These are phyloP conservation scores for Cercospora sojina DNA, from an alignment of 2,329 filamentous ascomycete genomes.

Conservation along the genomic window DNA sequence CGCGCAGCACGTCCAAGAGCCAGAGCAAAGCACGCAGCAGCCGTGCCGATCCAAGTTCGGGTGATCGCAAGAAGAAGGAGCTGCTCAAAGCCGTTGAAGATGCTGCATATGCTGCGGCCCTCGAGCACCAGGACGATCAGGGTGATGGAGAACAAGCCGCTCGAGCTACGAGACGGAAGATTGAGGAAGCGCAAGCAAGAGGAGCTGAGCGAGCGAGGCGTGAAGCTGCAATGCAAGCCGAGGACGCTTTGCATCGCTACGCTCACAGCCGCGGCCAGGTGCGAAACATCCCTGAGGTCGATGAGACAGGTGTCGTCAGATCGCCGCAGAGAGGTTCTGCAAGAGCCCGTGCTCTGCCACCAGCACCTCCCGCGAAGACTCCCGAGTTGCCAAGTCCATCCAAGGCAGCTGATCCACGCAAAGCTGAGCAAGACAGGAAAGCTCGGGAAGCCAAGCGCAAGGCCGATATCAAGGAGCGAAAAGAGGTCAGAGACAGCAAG, in stretches of 20 bases:
- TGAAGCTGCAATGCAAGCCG: background rate
- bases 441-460: conserved; percentile 1
- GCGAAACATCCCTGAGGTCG: background rate
- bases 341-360: background rate
- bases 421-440: background rate
- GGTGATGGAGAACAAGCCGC: background rate
- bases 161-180: background rate
- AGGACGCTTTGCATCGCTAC: background rate
- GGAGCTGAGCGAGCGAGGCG: background rate
- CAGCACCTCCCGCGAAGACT: background rate
- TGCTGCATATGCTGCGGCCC: background rate
- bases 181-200: background rate
- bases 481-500: background rate
- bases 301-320: background rate
- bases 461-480: background rate
- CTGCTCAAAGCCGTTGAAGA: background rate
- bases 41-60: background rate
- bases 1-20: background rate
- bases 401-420: background rate
- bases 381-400: background rate
- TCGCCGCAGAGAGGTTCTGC: background rate
- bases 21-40: background rate
- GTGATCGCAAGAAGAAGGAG: background rate
- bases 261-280: background rate
- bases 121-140: background rate